Base-by-base conservation (phyloP, 2,329 filamentous ascomycete species). In the Dryadomyces quercus-mongolicae region DNA sequence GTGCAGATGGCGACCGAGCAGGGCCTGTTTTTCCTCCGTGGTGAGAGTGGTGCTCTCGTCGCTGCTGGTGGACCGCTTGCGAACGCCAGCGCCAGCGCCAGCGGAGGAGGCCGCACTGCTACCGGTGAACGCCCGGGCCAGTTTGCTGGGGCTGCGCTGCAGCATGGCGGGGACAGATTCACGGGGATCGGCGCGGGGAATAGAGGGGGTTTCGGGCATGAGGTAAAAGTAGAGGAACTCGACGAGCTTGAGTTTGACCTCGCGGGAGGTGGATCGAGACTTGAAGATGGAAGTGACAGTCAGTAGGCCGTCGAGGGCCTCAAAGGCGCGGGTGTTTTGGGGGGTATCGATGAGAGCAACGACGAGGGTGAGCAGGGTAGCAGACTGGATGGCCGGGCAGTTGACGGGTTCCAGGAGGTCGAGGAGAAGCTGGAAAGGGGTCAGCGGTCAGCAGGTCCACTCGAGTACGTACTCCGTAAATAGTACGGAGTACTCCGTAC, bases 141-240 rank as follows among this genome's bases (percentile, higher is more conserved):
- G 71, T 69, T 87, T 88, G 67, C 80, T 86, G 1, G 84, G 82
- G 64, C 81, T 86, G 57, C 82, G 77, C 67, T 85, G 81, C 57
- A 83, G 68, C 63, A 83, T 74, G 22, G 69, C 72, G 8, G 76
- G 72, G 9, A 76, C 64, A 2, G 73, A 74, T 51, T 58, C 58
- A 34, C 52, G 55, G 13, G 53, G 53, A 52, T 57, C 58, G 57
- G 76, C 72, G 58, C 70, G 70, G 5, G 79, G 76, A 58, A 78
- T 76, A 20, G 77, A 72, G 47, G 77, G 83, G 0, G 80, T 81
- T 71, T 98, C 93, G 51, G 92, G 91, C 85, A 97, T 95, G 62
- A 98, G 84, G 69, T 97, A 98, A 70, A 97, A 97, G 74, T 97
- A 97, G 52, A 98, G 73, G 66, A 97, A 97, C 69, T 97, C 93